phyloP scores from a whole-genome alignment of 1,139 yeast species.

The Candida sanyaensis region DNA sequence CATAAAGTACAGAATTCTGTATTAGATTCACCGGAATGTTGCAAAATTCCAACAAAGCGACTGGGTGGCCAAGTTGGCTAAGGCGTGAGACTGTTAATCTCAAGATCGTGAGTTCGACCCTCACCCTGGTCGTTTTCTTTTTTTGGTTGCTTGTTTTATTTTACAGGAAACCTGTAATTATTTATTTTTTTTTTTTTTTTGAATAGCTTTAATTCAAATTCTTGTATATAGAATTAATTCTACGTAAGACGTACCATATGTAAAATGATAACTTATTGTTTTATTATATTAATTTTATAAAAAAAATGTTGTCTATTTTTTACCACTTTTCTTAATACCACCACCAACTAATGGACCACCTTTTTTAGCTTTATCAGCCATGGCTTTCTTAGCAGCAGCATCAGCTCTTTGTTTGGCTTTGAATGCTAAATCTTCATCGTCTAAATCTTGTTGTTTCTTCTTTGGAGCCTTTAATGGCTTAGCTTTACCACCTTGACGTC shows the following conservation, averaged over 20 bases:
- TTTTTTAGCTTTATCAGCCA: constrained; percentile 83
- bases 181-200: neutral
- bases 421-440: constrained; percentile 87
- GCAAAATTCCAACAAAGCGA: neutral
- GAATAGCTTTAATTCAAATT: no score
- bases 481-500: constrained; percentile 76
- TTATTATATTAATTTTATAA: neutral
- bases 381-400: constrained; percentile 87
- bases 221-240: no score
- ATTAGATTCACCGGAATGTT: no score
- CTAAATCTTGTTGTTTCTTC: constrained; percentile 71
- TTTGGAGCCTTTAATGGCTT: constrained; percentile 71
- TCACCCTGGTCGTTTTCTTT: constrained; percentile 9
- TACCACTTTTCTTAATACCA: constrained; percentile 89
- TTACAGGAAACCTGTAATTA: neutral
- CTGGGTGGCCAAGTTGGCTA: constrained; percentile 11
- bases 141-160: neutral
- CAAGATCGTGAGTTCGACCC: constrained; percentile 11
- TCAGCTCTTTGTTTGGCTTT: constrained; percentile 95
- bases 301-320: constrained; percentile 40
- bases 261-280: no score
- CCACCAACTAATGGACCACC: constrained; percentile 94
- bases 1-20: no score
- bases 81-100: constrained; percentile 12
- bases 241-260: no score